Evolutionary conservation across 2,329 filamentous ascomycete species (phyloP).

Genomic region (Monilinia polystroma): DNA sequence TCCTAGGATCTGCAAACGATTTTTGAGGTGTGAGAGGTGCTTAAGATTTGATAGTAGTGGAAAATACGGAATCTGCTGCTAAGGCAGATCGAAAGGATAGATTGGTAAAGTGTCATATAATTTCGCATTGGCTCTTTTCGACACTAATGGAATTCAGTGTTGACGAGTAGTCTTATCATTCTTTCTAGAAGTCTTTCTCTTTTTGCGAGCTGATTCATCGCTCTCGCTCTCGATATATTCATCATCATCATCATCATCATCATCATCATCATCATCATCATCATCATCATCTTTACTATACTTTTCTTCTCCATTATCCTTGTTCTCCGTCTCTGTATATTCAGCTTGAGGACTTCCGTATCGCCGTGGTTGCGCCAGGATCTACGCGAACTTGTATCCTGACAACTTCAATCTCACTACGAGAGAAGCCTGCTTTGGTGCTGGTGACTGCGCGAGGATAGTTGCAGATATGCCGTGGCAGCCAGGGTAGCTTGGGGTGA

Average conservation of each 20-base stretch:
- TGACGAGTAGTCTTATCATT: not conserved
- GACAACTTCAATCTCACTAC: no score
- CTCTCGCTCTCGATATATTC: not conserved
- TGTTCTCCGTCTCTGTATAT: not conserved
- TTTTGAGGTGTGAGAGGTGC: not conserved
- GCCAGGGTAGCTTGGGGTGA: conserved; percentile 61
- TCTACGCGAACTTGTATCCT: no score
- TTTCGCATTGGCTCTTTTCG: not conserved
- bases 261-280: no score
- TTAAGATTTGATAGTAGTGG: not conserved
- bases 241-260: not conserved
- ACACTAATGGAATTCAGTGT: not conserved
- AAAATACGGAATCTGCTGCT: not conserved
- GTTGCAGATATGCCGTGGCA: not conserved
- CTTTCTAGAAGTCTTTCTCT: not conserved
- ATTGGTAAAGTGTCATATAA: not conserved
- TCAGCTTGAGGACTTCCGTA: no score
- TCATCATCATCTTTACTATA: no score
- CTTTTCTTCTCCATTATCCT: not conserved
- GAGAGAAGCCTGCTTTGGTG: no score
- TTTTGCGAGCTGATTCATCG: not conserved
- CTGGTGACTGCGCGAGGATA: not conserved
- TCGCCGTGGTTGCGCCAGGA: no score
- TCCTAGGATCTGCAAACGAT: not conserved
- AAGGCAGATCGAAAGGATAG: not conserved